Base-by-base conservation (phyloP, 2,329 filamentous ascomycete genomes). In the Xylariaceae sp. region DNA sequence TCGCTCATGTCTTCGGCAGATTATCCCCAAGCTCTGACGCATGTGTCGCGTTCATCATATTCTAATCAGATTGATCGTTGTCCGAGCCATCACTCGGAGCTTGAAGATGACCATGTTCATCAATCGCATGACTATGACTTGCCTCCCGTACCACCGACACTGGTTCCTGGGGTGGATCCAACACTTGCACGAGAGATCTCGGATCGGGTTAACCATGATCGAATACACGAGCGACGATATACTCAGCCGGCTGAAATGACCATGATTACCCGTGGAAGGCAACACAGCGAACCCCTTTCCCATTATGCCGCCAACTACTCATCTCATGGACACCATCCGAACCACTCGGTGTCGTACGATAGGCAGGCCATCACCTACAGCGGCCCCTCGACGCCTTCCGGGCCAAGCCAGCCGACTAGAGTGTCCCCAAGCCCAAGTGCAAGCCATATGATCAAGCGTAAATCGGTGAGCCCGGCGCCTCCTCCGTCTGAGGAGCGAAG, bases 391-490 rank as follows among this genome's bases (percentile, higher is more conserved):
- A 50, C 57, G 3, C 48, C 55, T 28, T 39, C 52, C 9, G 52
- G 28, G 17, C 38, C 45, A 19, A 22, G 34, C 19, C 40, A 45
- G 16, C 37, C 17, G 36, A 16, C 43, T 8, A 59, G 57, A 22
- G 47, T 64, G 22, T 69, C 68, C 4, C 66, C 70, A 49, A 72
- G 64, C 53, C 60, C 73, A 49, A 63, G 63, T 50, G 57, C 68
- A 50, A 61, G 72, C 51, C 73, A 77, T 48, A 78, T 74, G 26
- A 79, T 81, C 47, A 73, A 68, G 45, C 79, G 86, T 39, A 90
- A 90, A 61, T 89, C 85, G 1, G 78, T 89, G 24, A 89, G 85
- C 53, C 84, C 86, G 2, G 76, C 78, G 2, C 85, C 85, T 47
- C 74, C 60, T 17, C 70, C 60, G 29, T 61, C 65, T 39, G 61